A percentile compares a stretch with the other conserved stretches of the same genome.
phyloP scores from a whole-genome alignment of 2,329 filamentous ascomycete species.

The Hypocrella siamensis region DNA sequence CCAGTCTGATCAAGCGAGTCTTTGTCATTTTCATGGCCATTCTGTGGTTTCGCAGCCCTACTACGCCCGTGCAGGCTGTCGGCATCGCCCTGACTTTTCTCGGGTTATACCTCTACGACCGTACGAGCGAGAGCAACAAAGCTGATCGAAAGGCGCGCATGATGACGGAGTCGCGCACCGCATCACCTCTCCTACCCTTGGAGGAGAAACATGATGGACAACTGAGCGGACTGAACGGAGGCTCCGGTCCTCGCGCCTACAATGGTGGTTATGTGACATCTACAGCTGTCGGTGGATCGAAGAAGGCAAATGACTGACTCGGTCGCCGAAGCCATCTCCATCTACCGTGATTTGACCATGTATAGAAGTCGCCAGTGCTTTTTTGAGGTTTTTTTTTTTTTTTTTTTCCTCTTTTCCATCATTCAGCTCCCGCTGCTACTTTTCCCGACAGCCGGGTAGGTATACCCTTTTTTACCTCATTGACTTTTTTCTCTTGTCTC shows the following conservation, averaged over 20 bases:
- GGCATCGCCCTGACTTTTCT: slow-evolving; percentile 84
- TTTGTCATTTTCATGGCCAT: slow-evolving; percentile 94
- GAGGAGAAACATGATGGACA: slow-evolving; percentile 20
- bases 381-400: not conserved
- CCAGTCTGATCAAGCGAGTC: slow-evolving; percentile 89
- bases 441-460: no score
- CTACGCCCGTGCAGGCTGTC: slow-evolving; percentile 65
- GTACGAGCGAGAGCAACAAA: slow-evolving; percentile 75
- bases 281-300: slow-evolving; percentile 27
- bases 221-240: not conserved
- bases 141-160: slow-evolving; percentile 69
- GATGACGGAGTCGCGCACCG: slow-evolving; percentile 26
- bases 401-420: not conserved
- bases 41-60: slow-evolving; percentile 87
- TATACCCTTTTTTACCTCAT: no score
- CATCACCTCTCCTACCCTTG: slow-evolving; percentile 48
- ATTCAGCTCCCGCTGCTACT: not conserved
- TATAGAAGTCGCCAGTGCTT: no score
- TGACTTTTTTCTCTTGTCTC: no score
- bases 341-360: no score
- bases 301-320: slow-evolving; percentile 38
- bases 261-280: slow-evolving; percentile 28
- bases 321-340: no score
- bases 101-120: slow-evolving; percentile 89
- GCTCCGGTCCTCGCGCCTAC: slow-evolving; percentile 21